phyloP scores from a whole-genome alignment of 345 rosid genomes.

The Moricandia arvensis region DNA sequence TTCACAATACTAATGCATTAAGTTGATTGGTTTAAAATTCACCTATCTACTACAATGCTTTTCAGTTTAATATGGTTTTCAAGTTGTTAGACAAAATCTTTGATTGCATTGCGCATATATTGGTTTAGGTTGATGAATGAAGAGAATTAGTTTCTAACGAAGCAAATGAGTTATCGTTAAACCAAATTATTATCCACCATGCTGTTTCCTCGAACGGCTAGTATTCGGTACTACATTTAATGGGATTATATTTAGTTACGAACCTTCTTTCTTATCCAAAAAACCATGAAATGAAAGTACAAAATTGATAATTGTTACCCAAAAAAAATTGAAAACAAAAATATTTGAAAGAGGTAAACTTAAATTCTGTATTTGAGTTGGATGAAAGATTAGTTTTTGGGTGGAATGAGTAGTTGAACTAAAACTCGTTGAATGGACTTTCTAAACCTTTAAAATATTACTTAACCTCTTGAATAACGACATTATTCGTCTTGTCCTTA shows the following conservation, averaged over 20 bases:
- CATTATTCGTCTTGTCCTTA: slow-evolving; percentile 14
- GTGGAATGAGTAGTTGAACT: slow-evolving; percentile 29
- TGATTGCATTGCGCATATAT: background rate
- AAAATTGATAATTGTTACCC: too few species aligned
- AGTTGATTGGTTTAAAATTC: too few species aligned
- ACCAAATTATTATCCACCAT: slow-evolving; percentile 2
- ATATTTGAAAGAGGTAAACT: too few species aligned
- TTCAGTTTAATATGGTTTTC: too few species aligned
- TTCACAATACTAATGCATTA: too few species aligned
- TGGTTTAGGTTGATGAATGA: slow-evolving; percentile 2
- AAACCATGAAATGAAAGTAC: background rate
- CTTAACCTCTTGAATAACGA: background rate
- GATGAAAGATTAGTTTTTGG: slow-evolving; percentile 16
- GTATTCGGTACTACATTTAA: background rate
- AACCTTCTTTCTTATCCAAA: background rate
- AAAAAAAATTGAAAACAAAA: too few species aligned
- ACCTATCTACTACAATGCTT: too few species aligned
- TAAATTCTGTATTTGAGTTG: background rate
- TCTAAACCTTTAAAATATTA: slow-evolving; percentile 22
- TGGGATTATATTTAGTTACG: background rate
- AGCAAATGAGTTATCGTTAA: background rate
- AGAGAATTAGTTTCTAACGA: background rate
- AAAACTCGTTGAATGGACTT: slow-evolving; percentile 22
- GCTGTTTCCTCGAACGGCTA: background rate
- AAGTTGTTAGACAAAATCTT: slow-evolving; percentile 20